These are phyloP conservation scores for Leishmania tropica DNA, from an alignment of 208 protist genomes.

Conservation along the genomic window DNA sequence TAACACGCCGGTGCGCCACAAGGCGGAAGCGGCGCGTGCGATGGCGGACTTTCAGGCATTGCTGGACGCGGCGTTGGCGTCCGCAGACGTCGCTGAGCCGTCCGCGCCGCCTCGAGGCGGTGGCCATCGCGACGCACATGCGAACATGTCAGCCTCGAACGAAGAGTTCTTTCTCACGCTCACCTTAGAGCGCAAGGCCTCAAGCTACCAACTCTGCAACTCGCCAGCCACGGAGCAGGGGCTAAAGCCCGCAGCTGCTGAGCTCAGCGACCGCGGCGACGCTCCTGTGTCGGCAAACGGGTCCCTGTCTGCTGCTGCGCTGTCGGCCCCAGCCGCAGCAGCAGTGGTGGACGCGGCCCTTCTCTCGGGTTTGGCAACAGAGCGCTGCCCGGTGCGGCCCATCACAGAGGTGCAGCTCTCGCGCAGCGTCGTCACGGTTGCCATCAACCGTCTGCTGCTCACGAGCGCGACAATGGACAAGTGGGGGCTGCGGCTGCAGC, in stretches of 20 bases:
- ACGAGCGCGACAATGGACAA: constrained; percentile 36
- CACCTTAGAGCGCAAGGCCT: constrained; percentile 26
- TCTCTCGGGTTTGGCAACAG: constrained; percentile 27
- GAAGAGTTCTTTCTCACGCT: constrained; percentile 19
- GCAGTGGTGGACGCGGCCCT: constrained; percentile 20
- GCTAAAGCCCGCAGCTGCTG: not conserved
- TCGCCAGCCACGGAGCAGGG: not conserved
- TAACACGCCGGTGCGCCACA: constrained; percentile 31
- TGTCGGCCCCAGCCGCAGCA: not conserved
- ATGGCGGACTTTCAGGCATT: constrained; percentile 33
- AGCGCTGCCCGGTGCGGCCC: constrained; percentile 24
- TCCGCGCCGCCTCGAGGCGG: not conserved
- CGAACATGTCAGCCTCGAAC: not conserved
- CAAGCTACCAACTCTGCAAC: constrained; percentile 30
- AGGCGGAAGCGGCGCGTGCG: constrained; percentile 25
- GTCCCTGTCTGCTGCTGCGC: not conserved
- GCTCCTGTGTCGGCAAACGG: not conserved
- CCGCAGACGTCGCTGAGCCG: not conserved
- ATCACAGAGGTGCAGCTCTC: constrained; percentile 39
- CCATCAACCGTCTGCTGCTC: constrained; percentile 56
- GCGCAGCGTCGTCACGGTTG: constrained; percentile 61
- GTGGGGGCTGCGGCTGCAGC: constrained; percentile 81
- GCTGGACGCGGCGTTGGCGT: not conserved
- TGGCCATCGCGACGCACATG: not conserved
- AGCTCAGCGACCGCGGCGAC: not conserved